Conservation (phyloP, 2,329 filamentous ascomycete species). For the Trichophyton benhamiae region DNA sequence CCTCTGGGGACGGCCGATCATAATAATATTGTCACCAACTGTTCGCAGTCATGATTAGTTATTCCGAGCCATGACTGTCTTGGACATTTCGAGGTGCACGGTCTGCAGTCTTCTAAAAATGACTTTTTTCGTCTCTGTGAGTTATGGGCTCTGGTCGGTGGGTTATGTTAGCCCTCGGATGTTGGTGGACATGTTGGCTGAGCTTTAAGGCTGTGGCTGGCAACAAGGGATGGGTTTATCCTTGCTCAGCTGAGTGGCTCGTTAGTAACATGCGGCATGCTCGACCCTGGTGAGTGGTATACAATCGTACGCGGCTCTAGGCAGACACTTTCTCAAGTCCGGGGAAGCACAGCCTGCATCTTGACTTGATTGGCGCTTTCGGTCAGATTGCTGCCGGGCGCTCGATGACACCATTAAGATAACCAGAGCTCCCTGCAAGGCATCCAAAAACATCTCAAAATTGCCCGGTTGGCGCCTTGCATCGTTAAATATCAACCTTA, state of each 20-base stretch:
- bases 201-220: background rate
- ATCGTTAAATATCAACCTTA: background rate
- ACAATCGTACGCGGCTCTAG: background rate
- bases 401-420: background rate
- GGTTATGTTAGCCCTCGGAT: background rate
- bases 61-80: background rate
- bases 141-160: background rate
- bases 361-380: background rate
- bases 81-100: background rate
- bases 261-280: no score
- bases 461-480: conserved; percentile 1
- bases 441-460: background rate
- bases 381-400: background rate
- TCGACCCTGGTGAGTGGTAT: no score
- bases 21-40: no score
- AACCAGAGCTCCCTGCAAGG: background rate
- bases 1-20: background rate
- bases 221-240: no score
- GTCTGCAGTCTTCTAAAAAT: background rate
- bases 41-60: no score
- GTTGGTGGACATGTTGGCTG: background rate
- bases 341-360: background rate
- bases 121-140: background rate
- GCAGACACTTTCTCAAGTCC: background rate
- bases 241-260: background rate